Conservation (phyloP, 768 basidiomycete species). For the Tricholoma matsutake region DNA sequence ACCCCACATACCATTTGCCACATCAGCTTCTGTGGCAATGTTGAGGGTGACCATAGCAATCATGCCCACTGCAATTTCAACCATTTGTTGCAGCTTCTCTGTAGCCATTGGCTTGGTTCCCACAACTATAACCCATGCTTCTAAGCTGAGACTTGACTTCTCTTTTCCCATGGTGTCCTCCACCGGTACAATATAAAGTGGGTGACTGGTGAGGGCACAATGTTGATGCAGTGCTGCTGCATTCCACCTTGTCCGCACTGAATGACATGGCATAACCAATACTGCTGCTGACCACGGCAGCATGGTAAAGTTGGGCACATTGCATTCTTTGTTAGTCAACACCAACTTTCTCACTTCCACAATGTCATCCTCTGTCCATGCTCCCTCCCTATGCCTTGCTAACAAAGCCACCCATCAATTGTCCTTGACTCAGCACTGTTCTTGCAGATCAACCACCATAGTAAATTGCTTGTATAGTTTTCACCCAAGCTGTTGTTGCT, state of each 20-base stretch:
- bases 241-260: neutral
- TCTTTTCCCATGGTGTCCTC: conserved; percentile 22
- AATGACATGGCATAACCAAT: neutral
- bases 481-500: conserved; percentile 1
- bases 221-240: neutral
- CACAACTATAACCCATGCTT: conserved; percentile 1
- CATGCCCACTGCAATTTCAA: conserved; percentile 34
- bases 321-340: neutral
- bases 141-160: neutral
- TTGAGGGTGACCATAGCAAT: conserved; percentile 36
- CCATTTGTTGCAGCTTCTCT: conserved; percentile 14
- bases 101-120: conserved; percentile 10
- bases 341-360: neutral
- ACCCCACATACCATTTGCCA: conserved; percentile 39
- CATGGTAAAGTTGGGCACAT: neutral
- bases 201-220: neutral
- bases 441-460: neutral
- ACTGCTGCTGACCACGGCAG: neutral
- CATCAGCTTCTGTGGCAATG: conserved; percentile 33
- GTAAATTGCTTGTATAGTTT: neutral
- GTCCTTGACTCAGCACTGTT: neutral
- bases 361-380: neutral
- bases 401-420: neutral
- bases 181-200: conserved; percentile 9
- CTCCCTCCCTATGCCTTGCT: neutral